Evolutionary conservation across 257 asterid species (phyloP).

Genomic region (Gentiana straminea): DNA sequence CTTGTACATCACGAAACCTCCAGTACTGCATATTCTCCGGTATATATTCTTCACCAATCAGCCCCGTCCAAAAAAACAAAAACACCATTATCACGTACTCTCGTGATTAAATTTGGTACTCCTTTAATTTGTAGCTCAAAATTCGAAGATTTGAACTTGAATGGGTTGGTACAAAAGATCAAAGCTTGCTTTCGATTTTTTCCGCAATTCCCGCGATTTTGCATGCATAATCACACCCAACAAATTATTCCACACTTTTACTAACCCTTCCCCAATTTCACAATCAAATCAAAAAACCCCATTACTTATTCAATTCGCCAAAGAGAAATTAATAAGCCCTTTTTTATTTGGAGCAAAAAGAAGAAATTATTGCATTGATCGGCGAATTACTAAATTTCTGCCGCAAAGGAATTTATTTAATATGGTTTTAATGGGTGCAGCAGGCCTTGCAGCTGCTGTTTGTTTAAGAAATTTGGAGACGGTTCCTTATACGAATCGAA

Average conservation of each 20-base stretch:
- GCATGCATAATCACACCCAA: slow-evolving; percentile 24
- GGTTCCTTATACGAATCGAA: slow-evolving; percentile 72
- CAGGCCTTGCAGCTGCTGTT: slow-evolving; percentile 54
- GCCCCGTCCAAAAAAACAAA: too few species aligned
- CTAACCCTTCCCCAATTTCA: too few species aligned
- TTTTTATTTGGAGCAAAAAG: slow-evolving; percentile 43
- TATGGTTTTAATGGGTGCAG: slow-evolving; percentile 40
- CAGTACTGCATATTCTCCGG: too few species aligned
- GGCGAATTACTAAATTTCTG: slow-evolving; percentile 47
- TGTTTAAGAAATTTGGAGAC: slow-evolving; percentile 74
- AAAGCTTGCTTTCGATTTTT: slow-evolving; percentile 23
- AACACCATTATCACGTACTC: too few species aligned
- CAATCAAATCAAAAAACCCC: too few species aligned
- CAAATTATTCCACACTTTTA: too few species aligned
- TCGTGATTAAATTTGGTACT: too few species aligned
- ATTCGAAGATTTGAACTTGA: too few species aligned
- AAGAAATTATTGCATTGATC: slow-evolving; percentile 65
- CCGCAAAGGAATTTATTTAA: slow-evolving; percentile 39
- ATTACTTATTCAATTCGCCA: slow-evolving; percentile 21
- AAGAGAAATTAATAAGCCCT: slow-evolving; percentile 36
- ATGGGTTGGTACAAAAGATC: slow-evolving; percentile 69
- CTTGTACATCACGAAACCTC: too few species aligned
- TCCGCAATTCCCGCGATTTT: slow-evolving; percentile 28
- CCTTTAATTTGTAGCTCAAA: too few species aligned
- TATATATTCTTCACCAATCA: too few species aligned